A percentile compares a stretch with the other conserved stretches of the same genome.
phyloP scores from a whole-genome alignment of 2,329 filamentous ascomycete genomes.

The Fonsecaea nubica region DNA sequence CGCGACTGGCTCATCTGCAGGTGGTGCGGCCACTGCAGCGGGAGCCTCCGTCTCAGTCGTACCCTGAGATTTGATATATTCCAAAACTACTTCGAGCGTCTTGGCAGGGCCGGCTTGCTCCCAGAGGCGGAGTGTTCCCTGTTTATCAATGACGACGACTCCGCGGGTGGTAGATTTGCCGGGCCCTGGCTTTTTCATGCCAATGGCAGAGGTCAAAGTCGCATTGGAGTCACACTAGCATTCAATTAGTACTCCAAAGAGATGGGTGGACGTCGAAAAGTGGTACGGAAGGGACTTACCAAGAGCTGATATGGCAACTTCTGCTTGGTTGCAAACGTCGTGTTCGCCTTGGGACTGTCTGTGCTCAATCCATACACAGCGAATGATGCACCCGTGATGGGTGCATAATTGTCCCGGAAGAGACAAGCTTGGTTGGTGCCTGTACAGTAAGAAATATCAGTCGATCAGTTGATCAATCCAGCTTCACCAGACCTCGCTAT shows the following conservation, averaged over 20 bases:
- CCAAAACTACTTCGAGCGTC: slow-evolving; percentile 78
- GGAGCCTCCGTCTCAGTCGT: slow-evolving; percentile 28
- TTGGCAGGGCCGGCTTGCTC: slow-evolving; percentile 77
- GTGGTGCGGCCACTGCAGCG: slow-evolving; percentile 24
- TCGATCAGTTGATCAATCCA: background rate
- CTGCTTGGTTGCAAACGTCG: slow-evolving; percentile 89
- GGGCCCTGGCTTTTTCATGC: slow-evolving; percentile 77
- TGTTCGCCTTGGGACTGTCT: slow-evolving; percentile 90
- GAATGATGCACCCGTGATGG: slow-evolving; percentile 78
- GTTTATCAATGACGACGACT: slow-evolving; percentile 84
- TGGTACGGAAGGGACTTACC: slow-evolving; percentile 19
- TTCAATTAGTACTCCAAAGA: background rate
- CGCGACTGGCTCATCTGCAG: slow-evolving; percentile 28
- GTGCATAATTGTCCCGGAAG: slow-evolving; percentile 83
- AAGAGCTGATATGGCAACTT: slow-evolving; percentile 86
- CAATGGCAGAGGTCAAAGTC: slow-evolving; percentile 81
- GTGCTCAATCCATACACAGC: slow-evolving; percentile 88
- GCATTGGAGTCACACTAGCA: slow-evolving; percentile 71
- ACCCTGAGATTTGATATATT: slow-evolving; percentile 53
- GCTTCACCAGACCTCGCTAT: background rate
- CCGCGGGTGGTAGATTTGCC: slow-evolving; percentile 78
- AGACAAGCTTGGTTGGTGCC: slow-evolving; percentile 92
- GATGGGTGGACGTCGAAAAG: too few relatives aligned
- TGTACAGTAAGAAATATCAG: slow-evolving; percentile 47
- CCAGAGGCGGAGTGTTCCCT: slow-evolving; percentile 77